Conservation (phyloP, 345 rosid genomes). For the Eutrema japonicum region DNA sequence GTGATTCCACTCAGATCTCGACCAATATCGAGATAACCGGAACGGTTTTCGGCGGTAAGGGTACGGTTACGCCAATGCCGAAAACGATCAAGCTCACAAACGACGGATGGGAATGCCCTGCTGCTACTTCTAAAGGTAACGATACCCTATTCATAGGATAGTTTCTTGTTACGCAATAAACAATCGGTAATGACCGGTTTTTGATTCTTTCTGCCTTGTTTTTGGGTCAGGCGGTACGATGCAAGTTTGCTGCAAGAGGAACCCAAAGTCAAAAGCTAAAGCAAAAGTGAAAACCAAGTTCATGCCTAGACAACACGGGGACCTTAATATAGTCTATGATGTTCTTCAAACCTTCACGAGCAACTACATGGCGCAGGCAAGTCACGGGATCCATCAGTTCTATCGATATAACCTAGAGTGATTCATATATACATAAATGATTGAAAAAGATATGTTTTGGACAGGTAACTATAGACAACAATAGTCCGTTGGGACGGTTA, state of each 20-base stretch:
- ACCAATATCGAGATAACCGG: slow-evolving; percentile 64
- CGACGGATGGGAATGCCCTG: slow-evolving; percentile 80
- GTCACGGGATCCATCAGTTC: not conserved
- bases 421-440: not conserved
- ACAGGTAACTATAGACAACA: slow-evolving; percentile 76
- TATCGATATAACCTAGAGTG: not conserved
- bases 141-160: not conserved
- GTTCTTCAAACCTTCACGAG: slow-evolving; percentile 63
- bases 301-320: slow-evolving; percentile 55
- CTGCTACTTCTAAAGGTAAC: slow-evolving; percentile 53
- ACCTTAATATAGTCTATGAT: slow-evolving; percentile 69
- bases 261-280: slow-evolving; percentile 66
- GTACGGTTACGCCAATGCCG: slow-evolving; percentile 70
- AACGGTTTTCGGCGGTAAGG: slow-evolving; percentile 73
- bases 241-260: slow-evolving; percentile 72
- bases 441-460: not conserved
- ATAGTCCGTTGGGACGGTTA: slow-evolving; percentile 70
- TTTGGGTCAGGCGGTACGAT: slow-evolving; percentile 57
- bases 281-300: slow-evolving; percentile 48
- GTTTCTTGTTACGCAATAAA: slow-evolving; percentile 26
- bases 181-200: not conserved
- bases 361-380: slow-evolving; percentile 73
- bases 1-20: slow-evolving; percentile 63
- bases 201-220: not conserved
- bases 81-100: slow-evolving; percentile 60